These are phyloP conservation scores for Tulasnella calospora DNA, from an alignment of 768 basidiomycete species.

Conservation along the genomic window DNA sequence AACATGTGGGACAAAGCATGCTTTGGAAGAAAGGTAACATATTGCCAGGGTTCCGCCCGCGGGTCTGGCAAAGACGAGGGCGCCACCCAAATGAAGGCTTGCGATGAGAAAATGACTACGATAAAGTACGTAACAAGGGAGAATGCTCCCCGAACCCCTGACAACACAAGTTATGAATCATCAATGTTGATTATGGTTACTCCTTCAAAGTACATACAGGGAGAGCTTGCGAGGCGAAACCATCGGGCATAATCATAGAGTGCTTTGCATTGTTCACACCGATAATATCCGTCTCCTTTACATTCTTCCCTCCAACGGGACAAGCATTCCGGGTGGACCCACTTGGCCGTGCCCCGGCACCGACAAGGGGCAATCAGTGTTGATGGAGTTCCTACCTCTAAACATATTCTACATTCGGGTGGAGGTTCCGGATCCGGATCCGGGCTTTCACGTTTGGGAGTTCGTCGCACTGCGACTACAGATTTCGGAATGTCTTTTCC, in stretches of 20 bases:
- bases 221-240: conserved; percentile 3
- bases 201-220: neutral
- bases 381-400: neutral
- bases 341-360: neutral
- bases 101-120: neutral
- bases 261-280: neutral
- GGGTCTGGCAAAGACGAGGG: neutral
- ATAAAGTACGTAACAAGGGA: neutral
- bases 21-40: neutral
- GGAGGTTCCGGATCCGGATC: neutral
- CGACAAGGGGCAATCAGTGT: neutral
- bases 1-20: neutral
- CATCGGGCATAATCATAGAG: neutral
- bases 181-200: neutral
- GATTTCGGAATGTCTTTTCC: neutral
- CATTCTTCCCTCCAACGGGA: neutral
- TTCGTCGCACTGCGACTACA: neutral
- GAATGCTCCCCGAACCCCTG: neutral
- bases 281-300: neutral
- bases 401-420: neutral
- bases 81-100: neutral
- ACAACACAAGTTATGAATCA: neutral
- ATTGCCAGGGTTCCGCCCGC: neutral
- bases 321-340: neutral
- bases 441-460: neutral